These are phyloP conservation scores for Mucor racemosus DNA, from an alignment of 371 early-diverging fungal genomes.

Conservation along the genomic window DNA sequence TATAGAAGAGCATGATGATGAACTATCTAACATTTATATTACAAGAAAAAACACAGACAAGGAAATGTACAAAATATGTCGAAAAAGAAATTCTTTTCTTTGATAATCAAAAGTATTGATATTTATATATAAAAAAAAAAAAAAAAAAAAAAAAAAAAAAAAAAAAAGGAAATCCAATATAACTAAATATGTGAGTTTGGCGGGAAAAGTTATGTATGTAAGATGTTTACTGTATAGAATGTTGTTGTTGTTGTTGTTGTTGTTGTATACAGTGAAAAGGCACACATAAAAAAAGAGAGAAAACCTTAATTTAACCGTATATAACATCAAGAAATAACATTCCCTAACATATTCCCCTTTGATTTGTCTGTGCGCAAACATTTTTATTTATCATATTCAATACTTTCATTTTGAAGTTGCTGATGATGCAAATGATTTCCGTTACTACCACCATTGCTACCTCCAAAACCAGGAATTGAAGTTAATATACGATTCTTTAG, in stretches of 20 bases:
- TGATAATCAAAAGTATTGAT: background rate
- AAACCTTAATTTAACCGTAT: conserved; percentile 8
- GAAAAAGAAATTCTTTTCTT: background rate
- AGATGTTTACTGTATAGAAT: background rate
- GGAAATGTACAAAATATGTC: background rate
- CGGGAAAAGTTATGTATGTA: background rate
- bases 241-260: background rate
- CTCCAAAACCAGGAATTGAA: conserved; percentile 28
- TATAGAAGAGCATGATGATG: background rate
- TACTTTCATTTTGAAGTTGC: background rate
- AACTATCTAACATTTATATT: conserved; percentile 6
- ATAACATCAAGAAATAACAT: background rate
- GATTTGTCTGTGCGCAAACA: conserved; percentile 14
- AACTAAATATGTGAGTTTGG: conserved; percentile 5
- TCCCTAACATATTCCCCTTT: conserved; percentile 1
- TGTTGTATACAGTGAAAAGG: background rate
- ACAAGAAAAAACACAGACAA: background rate
- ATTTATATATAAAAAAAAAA: background rate
- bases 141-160: too few species aligned
- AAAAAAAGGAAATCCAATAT: background rate
- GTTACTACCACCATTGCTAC: background rate
- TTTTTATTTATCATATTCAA: conserved; percentile 3
- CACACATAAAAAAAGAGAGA: background rate
- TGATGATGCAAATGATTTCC: background rate
- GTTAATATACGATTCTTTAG: conserved; percentile 36